Evolutionary conservation across 352 stramenopile genomes (phyloP), one percentile per base, ranked within the genome.

Genomic region (Blastocystis sp.): DNA sequence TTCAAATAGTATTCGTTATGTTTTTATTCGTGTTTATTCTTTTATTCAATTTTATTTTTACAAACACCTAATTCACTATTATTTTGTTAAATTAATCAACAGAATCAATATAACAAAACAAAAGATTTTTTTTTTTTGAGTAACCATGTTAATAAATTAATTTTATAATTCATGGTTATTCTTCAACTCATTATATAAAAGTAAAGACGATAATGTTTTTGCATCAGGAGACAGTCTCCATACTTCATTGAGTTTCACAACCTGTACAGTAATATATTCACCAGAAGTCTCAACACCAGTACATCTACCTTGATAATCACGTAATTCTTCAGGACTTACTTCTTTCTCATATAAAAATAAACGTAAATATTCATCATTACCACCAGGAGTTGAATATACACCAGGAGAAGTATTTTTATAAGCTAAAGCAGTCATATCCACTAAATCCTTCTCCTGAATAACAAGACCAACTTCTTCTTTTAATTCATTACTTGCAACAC

Each of bases 311-410:
- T 37, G 16, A 34, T 40, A 62, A 2, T 39, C 48, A 41, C 54
- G 27, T 5, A 62, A 34, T 32, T 62, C 35, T 7, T 43, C 52
- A 11, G 21, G 19, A 6, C 32, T 62, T 2, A 62, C 52, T 18
- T 62, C 52, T 42, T 62, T 54, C 34, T 62, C 52, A 30, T 62
- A 62, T 1, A 62, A 25, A 30, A 62, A 62, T 1, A 62, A 34
- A 27, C 54, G 48, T 11, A 62, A 54, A 27, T 49, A 62, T 42
- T 62, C 52, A 34, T 62, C 52, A 19, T 42, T 54, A 37, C 52
- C 52, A 5, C 52, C 52, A 18, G 52, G 52, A 34, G 52, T 54
- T 1, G 52, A 42, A 16, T 49, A 62, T 13, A 62, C 54, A 54
- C 52, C 52, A 2, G 52, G 52, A 25, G 40, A 62, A 7, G n/a